These are phyloP conservation scores for Flaveria bidentis DNA, from an alignment of 129 eudicot species.

Conservation along the genomic window DNA sequence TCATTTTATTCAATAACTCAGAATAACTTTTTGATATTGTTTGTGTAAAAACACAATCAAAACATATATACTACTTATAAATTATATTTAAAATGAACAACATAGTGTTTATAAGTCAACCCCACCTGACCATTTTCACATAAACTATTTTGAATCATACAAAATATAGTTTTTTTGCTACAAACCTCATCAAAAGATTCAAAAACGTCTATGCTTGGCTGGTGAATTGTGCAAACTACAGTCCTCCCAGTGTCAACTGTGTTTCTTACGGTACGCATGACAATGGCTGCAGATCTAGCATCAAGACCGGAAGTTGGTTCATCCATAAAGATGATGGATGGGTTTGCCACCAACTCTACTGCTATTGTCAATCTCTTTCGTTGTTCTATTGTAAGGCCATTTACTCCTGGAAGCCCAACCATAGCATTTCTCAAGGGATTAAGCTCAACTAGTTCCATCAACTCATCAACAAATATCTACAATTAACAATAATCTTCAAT, in stretches of 20 bases:
- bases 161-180: background rate
- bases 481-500: background rate
- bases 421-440: conserved; percentile 55
- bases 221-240: conserved; percentile 82
- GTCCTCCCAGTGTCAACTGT: conserved; percentile 75
- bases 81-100: background rate
- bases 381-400: conserved; percentile 84
- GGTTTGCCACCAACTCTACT: conserved; percentile 82
- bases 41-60: background rate
- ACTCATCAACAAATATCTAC: conserved; percentile 65
- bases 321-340: conserved; percentile 83
- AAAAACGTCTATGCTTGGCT: conserved; percentile 74
- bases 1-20: background rate
- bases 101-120: background rate
- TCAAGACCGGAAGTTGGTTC: conserved; percentile 87
- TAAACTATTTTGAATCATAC: background rate
- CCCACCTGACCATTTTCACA: background rate
- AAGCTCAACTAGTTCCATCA: conserved; percentile 74
- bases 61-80: background rate
- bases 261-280: conserved; percentile 75
- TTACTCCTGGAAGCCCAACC: conserved; percentile 76
- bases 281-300: conserved; percentile 84
- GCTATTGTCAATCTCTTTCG: conserved; percentile 83
- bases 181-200: conserved; percentile 87
- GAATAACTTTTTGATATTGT: background rate